Evolutionary conservation across 805 yeast species (phyloP).

Genomic region (Cyberlindnera mississippiensis): DNA sequence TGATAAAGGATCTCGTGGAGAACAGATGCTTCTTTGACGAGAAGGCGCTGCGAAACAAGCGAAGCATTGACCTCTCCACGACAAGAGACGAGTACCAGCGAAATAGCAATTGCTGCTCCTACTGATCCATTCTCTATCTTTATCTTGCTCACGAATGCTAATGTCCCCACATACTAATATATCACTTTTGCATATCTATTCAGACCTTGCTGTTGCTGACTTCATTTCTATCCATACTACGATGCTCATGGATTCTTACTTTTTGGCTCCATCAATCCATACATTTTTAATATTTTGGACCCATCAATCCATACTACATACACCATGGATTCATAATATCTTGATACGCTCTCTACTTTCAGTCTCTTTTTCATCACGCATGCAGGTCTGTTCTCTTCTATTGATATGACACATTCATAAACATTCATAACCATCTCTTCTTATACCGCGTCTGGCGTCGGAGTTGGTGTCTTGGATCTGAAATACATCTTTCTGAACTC

Average conservation of each 20-base stretch:
- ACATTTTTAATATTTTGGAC: too few relatives aligned
- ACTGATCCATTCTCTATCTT: slow-evolving; percentile 8
- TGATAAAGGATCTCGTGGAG: slow-evolving; percentile 39
- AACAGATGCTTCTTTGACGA: slow-evolving; percentile 36
- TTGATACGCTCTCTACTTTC: not conserved
- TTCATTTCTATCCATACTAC: too few relatives aligned
- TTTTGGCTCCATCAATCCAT: not conserved
- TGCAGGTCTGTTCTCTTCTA: not conserved
- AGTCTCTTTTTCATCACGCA: not conserved
- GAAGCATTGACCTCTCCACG: slow-evolving; percentile 27
- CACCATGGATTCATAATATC: not conserved
- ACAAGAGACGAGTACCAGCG: slow-evolving; percentile 23
- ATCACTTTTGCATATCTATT: too few relatives aligned
- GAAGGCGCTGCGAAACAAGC: slow-evolving; percentile 23
- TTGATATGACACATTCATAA: not conserved
- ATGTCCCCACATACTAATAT: slow-evolving; percentile 4
- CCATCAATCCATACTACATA: too few relatives aligned
- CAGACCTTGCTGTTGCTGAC: not conserved
- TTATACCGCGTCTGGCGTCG: not conserved
- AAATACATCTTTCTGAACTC: slow-evolving; percentile 28
- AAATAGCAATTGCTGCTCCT: slow-evolving; percentile 24
- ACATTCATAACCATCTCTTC: not conserved
- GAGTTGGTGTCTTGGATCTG: slow-evolving; percentile 17
- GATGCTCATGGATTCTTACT: too few relatives aligned
- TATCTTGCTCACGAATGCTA: slow-evolving; percentile 7